Base-by-base conservation (phyloP, 805 yeast species). In the Debaryomyces hansenii region DNA sequence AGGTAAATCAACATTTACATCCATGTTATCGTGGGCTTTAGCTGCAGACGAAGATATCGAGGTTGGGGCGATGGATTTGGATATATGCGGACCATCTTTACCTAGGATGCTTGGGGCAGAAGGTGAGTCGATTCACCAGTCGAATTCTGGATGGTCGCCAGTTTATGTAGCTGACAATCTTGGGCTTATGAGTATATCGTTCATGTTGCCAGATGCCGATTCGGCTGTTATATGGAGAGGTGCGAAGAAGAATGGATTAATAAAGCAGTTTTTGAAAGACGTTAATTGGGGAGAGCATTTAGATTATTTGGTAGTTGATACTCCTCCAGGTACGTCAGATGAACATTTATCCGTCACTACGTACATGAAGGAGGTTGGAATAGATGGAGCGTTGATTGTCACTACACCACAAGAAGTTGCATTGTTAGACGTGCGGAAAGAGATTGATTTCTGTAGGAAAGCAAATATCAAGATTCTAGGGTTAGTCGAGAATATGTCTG, bases 391-490 rank as follows among this genome's bases (percentile, higher is more conserved):
- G 0, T 73, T 94, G 27, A 78, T 94, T 2, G 94, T 94, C 31
- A 92, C 99, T 0, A 94, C 99, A 0, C 99, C 99, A 0, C 99
- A 94, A 66, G 99, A 94, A 64, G 98, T 92, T 16, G 96, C 99
- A 0, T 70, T 94, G 35, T 69, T 94, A 39, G 99, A 94, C 61
- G 99, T 94, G 4, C 74, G 99, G 46, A 94, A 94, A 66, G 99
- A 94, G 61, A 88, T 94, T 16, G 96, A 92, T 62, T 94, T 94
- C 58, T 94, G 99, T 66, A 76, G 83, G 37, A 94, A 94, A 64
- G 98, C 98, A 1, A 84, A 83, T 2, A 90, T 94, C 50, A 84
- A 78, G 49, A 79, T 94, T 3, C 65, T 94, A 37, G 99, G 99
- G 0, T 67, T 94, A 11, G 97, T 94, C 15, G 99, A 94, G 63